phyloP scores from a whole-genome alignment of 2,329 filamentous ascomycete species.

The Fusarium sp. region DNA sequence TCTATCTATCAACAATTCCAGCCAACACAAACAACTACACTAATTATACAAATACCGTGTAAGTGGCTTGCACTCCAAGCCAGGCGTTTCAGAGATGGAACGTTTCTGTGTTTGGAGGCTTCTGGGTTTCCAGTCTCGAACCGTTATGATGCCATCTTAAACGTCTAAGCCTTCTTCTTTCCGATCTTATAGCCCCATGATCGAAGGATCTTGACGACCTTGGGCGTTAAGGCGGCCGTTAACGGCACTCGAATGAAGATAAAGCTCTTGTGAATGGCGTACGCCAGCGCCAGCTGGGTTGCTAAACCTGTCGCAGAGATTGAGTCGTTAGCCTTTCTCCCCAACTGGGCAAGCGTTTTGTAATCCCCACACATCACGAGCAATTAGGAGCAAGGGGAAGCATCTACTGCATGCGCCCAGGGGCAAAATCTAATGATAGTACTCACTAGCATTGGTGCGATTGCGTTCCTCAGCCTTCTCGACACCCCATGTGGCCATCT shows the following conservation, averaged over 20 bases:
- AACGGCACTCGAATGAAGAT: slow-evolving; percentile 96
- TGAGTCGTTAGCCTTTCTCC: slow-evolving; percentile 40
- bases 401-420: slow-evolving; percentile 18
- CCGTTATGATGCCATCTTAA: slow-evolving; percentile 14
- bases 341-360: slow-evolving; percentile 14
- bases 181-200: slow-evolving; percentile 96
- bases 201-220: slow-evolving; percentile 89
- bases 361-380: slow-evolving; percentile 5
- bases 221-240: slow-evolving; percentile 89
- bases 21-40: slow-evolving; percentile 6
- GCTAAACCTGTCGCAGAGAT: slow-evolving; percentile 62
- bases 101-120: slow-evolving; percentile 9
- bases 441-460: slow-evolving; percentile 80
- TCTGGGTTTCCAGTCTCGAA: slow-evolving; percentile 24
- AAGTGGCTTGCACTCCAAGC: slow-evolving; percentile 9
- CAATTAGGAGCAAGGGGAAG: not conserved
- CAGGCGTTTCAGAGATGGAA: slow-evolving; percentile 18
- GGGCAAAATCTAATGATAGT: slow-evolving; percentile 1
- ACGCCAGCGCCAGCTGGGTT: slow-evolving; percentile 91
- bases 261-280: slow-evolving; percentile 97
- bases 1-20: slow-evolving; percentile 21
- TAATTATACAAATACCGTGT: slow-evolving; percentile 26
- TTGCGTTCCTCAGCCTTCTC: slow-evolving; percentile 71
- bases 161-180: slow-evolving; percentile 62
- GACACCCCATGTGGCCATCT: slow-evolving; percentile 70